Conservation (phyloP, 176 grass and related monocot genomes). For the Raddia guianensis region DNA sequence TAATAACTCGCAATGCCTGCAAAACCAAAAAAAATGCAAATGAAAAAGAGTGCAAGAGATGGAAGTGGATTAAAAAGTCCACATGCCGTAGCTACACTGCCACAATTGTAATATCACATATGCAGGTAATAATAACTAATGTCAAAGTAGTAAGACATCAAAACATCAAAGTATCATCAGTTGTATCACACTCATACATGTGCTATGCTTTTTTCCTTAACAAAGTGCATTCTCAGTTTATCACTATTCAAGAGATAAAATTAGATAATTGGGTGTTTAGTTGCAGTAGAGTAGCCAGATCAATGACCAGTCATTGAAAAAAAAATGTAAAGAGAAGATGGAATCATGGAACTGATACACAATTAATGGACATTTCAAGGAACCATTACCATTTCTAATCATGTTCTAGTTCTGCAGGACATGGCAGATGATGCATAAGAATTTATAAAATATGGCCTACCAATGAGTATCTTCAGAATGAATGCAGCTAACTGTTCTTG, state of each 20-base stretch:
- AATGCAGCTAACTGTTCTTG: not conserved
- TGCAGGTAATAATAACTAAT: too few relatives aligned
- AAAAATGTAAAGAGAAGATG: not conserved
- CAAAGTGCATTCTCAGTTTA: too few relatives aligned
- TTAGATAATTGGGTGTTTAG: too few relatives aligned
- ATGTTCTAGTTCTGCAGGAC: not conserved
- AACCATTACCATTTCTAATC: not conserved
- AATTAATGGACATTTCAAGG: not conserved
- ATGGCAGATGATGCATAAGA: not conserved
- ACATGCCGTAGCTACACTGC: too few relatives aligned
- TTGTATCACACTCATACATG: too few relatives aligned
- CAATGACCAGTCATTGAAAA: not conserved
- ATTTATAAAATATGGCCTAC: not conserved
- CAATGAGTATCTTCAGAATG: not conserved
- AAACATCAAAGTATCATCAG: too few relatives aligned
- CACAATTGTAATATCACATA: too few relatives aligned
- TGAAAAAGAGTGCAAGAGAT: not conserved
- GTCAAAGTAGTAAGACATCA: too few relatives aligned
- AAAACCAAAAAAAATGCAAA: slow-evolving; percentile 18
- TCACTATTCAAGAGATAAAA: too few relatives aligned
- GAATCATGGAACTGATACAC: not conserved
- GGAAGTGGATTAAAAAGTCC: too few relatives aligned
- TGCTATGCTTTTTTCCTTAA: too few relatives aligned
- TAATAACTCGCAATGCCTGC: slow-evolving; percentile 82
- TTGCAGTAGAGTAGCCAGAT: too few relatives aligned